These are phyloP conservation scores for Phytophthora lateralis DNA, from an alignment of 352 stramenopile species.

Conservation along the genomic window DNA sequence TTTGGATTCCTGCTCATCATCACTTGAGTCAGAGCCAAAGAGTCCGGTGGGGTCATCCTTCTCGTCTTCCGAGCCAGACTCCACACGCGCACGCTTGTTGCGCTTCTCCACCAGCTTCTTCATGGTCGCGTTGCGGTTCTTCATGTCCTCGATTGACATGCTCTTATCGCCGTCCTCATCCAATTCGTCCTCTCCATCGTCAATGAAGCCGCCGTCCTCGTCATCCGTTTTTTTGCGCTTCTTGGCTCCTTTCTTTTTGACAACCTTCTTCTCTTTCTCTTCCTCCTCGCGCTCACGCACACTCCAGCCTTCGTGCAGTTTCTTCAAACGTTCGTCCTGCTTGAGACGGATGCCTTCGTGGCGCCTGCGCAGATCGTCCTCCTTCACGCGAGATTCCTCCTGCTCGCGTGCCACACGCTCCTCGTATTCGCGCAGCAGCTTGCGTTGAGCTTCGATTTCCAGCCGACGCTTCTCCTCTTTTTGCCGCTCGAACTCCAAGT, in stretches of 20 bases:
- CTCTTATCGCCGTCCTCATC: constrained; percentile 67
- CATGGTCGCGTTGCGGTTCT: constrained; percentile 88
- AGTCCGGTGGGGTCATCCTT: constrained; percentile 63
- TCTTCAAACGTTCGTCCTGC: constrained; percentile 84
- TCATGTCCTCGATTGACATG: constrained; percentile 91
- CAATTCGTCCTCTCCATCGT: constrained; percentile 57
- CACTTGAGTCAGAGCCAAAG: constrained; percentile 88
- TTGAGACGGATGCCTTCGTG: constrained; percentile 77
- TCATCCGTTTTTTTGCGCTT: constrained; percentile 82
- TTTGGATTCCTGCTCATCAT: constrained; percentile 54
- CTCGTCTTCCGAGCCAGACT: constrained; percentile 70
- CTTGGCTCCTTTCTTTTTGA: constrained; percentile 73
- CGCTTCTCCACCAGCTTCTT: constrained; percentile 88
- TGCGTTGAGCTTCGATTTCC: constrained; percentile 83
- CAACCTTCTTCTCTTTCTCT: constrained; percentile 73
- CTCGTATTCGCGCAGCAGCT: constrained; percentile 83
- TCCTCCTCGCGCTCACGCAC: constrained; percentile 84
- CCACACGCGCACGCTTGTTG: constrained; percentile 66
- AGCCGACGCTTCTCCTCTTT: constrained; percentile 84
- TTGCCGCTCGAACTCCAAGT: constrained; percentile 90
- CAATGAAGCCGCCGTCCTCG: constrained; percentile 74
- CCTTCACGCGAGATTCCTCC: constrained; percentile 47
- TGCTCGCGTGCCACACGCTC: constrained; percentile 74
- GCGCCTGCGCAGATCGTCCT: constrained; percentile 67
- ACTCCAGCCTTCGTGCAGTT: constrained; percentile 83